phyloP scores from a whole-genome alignment of 2,329 filamentous ascomycete genomes.

The Erysiphe pisi region DNA sequence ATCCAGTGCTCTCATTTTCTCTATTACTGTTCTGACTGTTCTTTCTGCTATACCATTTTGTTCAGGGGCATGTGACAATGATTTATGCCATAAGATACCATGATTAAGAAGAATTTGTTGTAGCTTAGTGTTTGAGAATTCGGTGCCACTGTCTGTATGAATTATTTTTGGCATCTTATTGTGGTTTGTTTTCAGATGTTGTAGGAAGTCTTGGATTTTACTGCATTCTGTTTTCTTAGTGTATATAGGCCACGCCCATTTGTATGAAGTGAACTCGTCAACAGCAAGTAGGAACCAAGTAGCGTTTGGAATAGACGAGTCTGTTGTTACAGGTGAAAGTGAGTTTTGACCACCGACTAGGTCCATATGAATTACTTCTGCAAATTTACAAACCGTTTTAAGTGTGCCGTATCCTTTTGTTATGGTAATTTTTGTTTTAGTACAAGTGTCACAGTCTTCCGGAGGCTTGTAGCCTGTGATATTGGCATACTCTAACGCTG shows the following conservation, averaged over 20 bases:
- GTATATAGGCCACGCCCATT: too few relatives aligned
- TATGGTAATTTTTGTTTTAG: too few relatives aligned
- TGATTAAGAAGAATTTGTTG: neutral
- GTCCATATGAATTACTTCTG: slow-evolving; percentile 10
- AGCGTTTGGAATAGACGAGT: neutral
- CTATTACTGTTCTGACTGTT: neutral
- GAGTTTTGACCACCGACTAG: slow-evolving; percentile 14
- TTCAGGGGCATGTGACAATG: neutral
- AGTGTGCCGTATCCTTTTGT: neutral
- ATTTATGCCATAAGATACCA: neutral
- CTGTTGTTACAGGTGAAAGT: neutral
- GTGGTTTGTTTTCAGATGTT: neutral
- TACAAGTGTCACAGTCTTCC: neutral
- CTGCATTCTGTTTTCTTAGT: neutral
- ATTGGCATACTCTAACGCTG: neutral
- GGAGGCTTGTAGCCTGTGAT: neutral
- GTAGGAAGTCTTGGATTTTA: neutral
- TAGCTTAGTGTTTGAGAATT: too few relatives aligned
- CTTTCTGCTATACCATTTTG: slow-evolving; percentile 18
- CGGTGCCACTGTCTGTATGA: too few relatives aligned
- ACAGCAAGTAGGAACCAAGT: too few relatives aligned
- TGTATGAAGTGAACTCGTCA: too few relatives aligned
- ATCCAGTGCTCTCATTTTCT: neutral
- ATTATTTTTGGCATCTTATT: slow-evolving; percentile 14
- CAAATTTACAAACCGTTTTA: neutral